Percentiles rank a stretch among this genome's conserved stretches.
Conservation (phyloP, 768 basidiomycete species). For the Phlebiopsis gigantea region DNA sequence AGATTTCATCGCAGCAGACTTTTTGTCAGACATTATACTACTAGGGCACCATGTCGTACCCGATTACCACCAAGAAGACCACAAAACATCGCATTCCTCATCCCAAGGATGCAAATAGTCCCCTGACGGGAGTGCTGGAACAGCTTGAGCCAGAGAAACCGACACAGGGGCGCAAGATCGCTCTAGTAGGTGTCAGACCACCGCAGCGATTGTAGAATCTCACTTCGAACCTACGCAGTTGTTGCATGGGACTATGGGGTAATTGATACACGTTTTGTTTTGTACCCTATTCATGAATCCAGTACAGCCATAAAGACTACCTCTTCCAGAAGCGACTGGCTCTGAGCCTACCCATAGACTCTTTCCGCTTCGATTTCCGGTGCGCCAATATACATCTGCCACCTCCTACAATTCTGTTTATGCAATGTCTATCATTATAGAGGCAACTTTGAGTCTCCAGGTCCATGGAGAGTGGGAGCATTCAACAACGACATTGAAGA, state of each 20-base stretch:
- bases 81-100: slow-evolving; percentile 14
- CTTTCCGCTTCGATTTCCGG: slow-evolving; percentile 87
- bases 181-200: slow-evolving; percentile 46
- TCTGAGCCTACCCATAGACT: slow-evolving; percentile 60
- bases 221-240: slow-evolving; percentile 34
- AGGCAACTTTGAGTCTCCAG: slow-evolving; percentile 73
- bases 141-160: slow-evolving; percentile 45
- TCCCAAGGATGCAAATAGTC: slow-evolving; percentile 4
- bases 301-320: slow-evolving; percentile 76
- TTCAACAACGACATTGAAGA: slow-evolving; percentile 61
- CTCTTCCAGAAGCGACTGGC: slow-evolving; percentile 75
- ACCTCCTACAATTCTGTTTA: no score
- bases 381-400: slow-evolving; percentile 27
- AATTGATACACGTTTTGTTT: slow-evolving; percentile 19
- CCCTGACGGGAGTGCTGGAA: slow-evolving; percentile 47
- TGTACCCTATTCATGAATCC: not conserved
- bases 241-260: slow-evolving; percentile 79
- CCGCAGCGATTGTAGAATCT: slow-evolving; percentile 14
- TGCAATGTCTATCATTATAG: slow-evolving; percentile 35
- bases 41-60: slow-evolving; percentile 4
- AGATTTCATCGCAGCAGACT: not conserved
- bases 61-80: slow-evolving; percentile 20
- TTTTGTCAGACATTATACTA: not conserved
- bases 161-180: slow-evolving; percentile 56
- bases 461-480: slow-evolving; percentile 56